Base-by-base conservation (phyloP, 257 asterid genomes). In the Striga asiatica region DNA sequence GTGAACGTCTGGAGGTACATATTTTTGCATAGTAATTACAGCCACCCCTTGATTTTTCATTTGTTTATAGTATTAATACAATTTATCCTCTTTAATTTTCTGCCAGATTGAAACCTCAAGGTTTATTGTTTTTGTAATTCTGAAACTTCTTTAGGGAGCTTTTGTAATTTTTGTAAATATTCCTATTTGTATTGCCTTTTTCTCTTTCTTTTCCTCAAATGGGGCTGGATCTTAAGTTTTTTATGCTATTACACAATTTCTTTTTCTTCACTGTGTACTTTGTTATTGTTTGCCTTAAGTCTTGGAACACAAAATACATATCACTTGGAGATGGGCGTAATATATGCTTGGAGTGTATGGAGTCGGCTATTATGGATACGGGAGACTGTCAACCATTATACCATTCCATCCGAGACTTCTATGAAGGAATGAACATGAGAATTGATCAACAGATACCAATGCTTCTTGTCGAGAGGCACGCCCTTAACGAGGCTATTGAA, bases 391-490 rank as follows among this genome's bases (percentile, higher is more conserved):
- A 85, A 62, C 93, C 99, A 22, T 68, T 92, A 45, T 92, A 92
- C 77, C 96, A 79, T 70, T 48, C 96, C 60, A 88, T 92, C 39
- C 75, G 97, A 69, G 97, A 92, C 62, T 92, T 69, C 76, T 92
- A 88, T 8, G 99, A 92, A 76, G 97, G 99, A 66, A 81, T 92
- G 95, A 85, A 93, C 66, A 93, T 93, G 99, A 81, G 76, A 70
- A 83, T 93, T 11, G 78, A 79, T 51, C 97, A 93, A 68, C 87
- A 93, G 70, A 75, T 93, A 24, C 94, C 99, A 0, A 82, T 93
- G 97, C 97, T 93, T 69, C 97, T 88, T 12, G 97, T 93, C 52
- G 96, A 86, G 64, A 83, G 96, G 53, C 94, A 81, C 49, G 95
- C 97, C 39, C 97, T 92, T 22, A 92, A 92, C 14, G 97, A 92